Evolutionary conservation across 2,329 filamentous ascomycete genomes (phyloP).

Genomic region (Talaromyces sp.): DNA sequence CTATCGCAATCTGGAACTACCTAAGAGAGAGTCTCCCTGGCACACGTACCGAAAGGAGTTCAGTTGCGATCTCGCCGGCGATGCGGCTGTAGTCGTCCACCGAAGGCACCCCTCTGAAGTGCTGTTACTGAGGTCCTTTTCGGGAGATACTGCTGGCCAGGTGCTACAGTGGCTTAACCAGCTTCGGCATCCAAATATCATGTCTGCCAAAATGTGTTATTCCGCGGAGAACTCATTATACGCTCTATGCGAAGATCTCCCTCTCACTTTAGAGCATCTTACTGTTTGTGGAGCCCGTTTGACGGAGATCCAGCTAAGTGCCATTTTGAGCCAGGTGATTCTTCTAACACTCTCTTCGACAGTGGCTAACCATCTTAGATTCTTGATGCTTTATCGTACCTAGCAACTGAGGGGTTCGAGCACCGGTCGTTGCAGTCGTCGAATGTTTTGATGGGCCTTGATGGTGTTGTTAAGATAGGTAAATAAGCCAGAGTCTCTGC

Average conservation of each 20-base stretch:
- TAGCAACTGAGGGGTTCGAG: conserved; percentile 10
- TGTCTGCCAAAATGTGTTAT: conserved; percentile 6
- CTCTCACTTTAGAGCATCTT: conserved; percentile 11
- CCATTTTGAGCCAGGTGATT: conserved; percentile 13
- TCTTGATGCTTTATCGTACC: conserved; percentile 13
- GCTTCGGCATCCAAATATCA: conserved; percentile 9
- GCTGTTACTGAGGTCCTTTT: conserved; percentile 7
- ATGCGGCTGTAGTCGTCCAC: conserved; percentile 5
- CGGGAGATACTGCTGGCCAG: neutral
- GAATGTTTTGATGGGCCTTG: conserved; percentile 15
- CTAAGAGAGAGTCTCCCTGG: conserved; percentile 6
- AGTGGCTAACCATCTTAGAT: conserved; percentile 9
- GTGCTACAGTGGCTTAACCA: conserved; percentile 3
- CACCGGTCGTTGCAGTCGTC: conserved; percentile 16
- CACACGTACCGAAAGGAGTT: conserved; percentile 11
- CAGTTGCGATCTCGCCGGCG: conserved; percentile 7
- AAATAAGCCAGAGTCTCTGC: neutral
- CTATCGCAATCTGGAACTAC: neutral
- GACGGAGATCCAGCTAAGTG: conserved; percentile 10
- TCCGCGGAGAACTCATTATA: neutral
- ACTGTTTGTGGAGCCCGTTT: conserved; percentile 6
- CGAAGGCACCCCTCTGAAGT: neutral
- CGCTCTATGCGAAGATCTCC: conserved; percentile 7
- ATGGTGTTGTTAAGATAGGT: conserved; percentile 17
- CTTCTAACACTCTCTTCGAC: neutral